Percentiles rank a stretch among this genome's conserved stretches.
Evolutionary conservation across 352 stramenopile species (phyloP).

Genomic region (Peronosclerospora sorghi): DNA sequence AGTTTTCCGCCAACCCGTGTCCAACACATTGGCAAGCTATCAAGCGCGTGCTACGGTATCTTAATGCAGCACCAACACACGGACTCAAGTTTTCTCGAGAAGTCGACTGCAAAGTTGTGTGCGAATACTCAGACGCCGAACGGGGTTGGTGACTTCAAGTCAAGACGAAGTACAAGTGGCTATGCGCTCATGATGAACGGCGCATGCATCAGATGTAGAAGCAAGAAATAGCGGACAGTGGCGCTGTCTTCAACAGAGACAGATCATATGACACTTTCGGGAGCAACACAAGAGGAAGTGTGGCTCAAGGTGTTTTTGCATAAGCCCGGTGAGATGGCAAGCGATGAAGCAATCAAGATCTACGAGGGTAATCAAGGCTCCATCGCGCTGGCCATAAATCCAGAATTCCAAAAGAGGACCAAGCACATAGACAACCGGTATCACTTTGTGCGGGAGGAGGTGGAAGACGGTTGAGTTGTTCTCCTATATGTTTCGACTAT

Average conservation of each 20-base stretch:
- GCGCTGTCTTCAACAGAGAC: not conserved
- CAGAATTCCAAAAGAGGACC: not conserved
- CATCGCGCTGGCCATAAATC: conserved; percentile 1
- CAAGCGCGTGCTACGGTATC: not conserved
- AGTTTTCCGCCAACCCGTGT: not conserved
- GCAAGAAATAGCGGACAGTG: conserved; percentile 3
- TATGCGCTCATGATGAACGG: not conserved
- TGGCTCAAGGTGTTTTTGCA: conserved; percentile 13
- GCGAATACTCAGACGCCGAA: not conserved
- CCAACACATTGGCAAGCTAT: not conserved
- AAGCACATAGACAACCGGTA: not conserved
- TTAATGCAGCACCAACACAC: not conserved
- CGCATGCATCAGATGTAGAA: not conserved
- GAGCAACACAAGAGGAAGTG: not conserved
- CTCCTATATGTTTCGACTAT: not conserved
- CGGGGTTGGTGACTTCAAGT: not conserved
- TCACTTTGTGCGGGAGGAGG: not conserved
- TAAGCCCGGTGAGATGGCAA: conserved; percentile 6
- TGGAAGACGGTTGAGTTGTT: not conserved
- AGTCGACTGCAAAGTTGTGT: not conserved
- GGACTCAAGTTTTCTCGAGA: not conserved
- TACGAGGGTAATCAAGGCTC: conserved; percentile 16
- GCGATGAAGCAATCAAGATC: conserved; percentile 5
- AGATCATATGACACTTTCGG: not conserved
- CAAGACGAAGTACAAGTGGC: not conserved